Percentiles rank a stretch among this genome's conserved stretches.
Evolutionary conservation across 805 yeast species (phyloP).

Genomic region (Candida coquimbonensis): DNA sequence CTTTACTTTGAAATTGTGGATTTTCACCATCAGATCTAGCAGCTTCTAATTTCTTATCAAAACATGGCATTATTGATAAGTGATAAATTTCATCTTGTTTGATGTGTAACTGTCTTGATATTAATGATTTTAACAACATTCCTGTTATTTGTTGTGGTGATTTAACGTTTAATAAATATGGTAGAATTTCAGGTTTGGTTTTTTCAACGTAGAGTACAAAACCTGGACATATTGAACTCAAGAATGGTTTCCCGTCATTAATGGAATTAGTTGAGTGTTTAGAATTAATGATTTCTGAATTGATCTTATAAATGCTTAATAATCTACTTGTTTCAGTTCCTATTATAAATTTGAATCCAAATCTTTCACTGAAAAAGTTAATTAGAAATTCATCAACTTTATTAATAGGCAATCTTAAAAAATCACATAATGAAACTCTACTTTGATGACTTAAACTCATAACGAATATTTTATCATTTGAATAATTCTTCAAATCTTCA

Average conservation of each 20-base stretch:
- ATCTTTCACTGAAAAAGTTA: slow-evolving; percentile 47
- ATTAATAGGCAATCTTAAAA: slow-evolving; percentile 45
- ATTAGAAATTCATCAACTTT: slow-evolving; percentile 56
- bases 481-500: slow-evolving; percentile 39
- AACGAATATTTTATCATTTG: slow-evolving; percentile 43
- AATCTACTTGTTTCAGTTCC: slow-evolving; percentile 82
- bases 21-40: slow-evolving; percentile 58
- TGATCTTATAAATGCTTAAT: slow-evolving; percentile 48
- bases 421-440: slow-evolving; percentile 72
- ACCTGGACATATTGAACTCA: slow-evolving; percentile 87
- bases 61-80: slow-evolving; percentile 90
- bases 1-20: slow-evolving; percentile 25
- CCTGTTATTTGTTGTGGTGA: slow-evolving; percentile 96
- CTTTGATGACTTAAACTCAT: slow-evolving; percentile 83
- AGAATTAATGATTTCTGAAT: slow-evolving; percentile 29
- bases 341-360: slow-evolving; percentile 69
- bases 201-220: slow-evolving; percentile 95
- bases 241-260: slow-evolving; percentile 7
- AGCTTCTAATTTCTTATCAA: slow-evolving; percentile 93
- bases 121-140: slow-evolving; percentile 51
- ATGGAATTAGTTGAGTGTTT: not conserved
- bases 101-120: slow-evolving; percentile 27
- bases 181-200: slow-evolving; percentile 81
- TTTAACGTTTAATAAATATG: slow-evolving; percentile 63
- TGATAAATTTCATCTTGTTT: slow-evolving; percentile 51